phyloP scores from a whole-genome alignment of 1,284 basidiomycete species.

The Trametes pubescens region DNA sequence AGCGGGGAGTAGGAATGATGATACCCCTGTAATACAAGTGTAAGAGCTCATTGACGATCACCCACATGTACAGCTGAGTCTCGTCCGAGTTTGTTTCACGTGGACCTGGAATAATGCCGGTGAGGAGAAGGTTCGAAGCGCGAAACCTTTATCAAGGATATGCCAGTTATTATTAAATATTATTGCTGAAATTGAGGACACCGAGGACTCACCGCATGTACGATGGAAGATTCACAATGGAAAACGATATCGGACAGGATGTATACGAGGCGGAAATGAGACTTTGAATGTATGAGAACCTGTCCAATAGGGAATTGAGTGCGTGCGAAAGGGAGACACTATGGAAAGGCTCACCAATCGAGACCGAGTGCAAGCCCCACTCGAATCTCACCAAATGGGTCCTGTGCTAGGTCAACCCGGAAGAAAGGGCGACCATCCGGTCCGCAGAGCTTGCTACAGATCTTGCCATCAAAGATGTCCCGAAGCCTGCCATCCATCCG shows the following conservation, averaged over 20 bases:
- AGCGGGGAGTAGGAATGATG: conserved; percentile 28
- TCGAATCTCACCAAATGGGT: neutral
- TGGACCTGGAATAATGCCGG: conserved; percentile 46
- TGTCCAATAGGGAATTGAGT: conserved; percentile 12
- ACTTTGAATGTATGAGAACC: conserved; percentile 46
- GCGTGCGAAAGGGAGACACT: neutral
- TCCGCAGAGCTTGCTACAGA: neutral
- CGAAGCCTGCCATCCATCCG: neutral
- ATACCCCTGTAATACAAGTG: conserved; percentile 41
- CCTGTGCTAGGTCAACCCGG: neutral
- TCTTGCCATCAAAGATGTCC: neutral
- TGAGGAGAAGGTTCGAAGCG: conserved; percentile 42
- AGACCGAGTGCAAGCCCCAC: neutral
- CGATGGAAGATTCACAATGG: conserved; percentile 41
- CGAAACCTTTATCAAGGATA: conserved; percentile 36
- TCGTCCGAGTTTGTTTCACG: conserved; percentile 46
- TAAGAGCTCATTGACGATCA: conserved; percentile 45
- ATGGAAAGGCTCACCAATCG: neutral
- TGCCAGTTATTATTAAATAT: neutral
- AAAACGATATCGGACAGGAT: conserved; percentile 43
- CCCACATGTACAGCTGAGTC: conserved; percentile 39
- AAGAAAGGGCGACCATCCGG: neutral
- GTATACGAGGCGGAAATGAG: conserved; percentile 45
- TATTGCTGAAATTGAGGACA: neutral
- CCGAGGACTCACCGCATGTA: conserved; percentile 34